Evolutionary conservation across 2,329 filamentous ascomycete species (phyloP), one percentile per base, ranked within the genome.

Genomic region (Beauveria asiatica): DNA sequence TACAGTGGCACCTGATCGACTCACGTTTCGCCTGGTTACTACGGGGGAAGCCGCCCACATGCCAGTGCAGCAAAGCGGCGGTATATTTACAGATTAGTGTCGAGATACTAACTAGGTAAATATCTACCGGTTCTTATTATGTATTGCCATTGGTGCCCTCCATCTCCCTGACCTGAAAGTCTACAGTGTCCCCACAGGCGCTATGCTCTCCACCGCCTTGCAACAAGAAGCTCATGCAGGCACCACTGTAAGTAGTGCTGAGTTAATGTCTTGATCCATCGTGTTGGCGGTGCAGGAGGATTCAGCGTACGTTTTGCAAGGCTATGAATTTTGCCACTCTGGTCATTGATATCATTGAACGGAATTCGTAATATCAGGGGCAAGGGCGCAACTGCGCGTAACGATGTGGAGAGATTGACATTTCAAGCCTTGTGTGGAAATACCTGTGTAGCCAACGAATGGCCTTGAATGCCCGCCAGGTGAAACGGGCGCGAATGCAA

Each of bases 41-140:
- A 58, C 23, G 56, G 46, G 25, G n/a, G 56, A 51, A 44, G 46
- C 46, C 46, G 45, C 39, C 46, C 56, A 58, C 56, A 58, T 58
- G 39, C 56, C 56, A 51, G 46, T 23, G 55, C 46, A 41, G 17
- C 16, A 21, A 10, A 48, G 41, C 53, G 16, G 39, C 42, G 17
- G n/a, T 21, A 48, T 21, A 48, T 21, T n/a, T n/a, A 48, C 21
- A 16, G 21, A 21, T 21, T 17, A 44, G 33, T 19, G 27, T 16
- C 42, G 37, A 54, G 51, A 54, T n/a, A n/a, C n/a, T n/a, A n/a
- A n/a, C n/a, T n/a, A n/a, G n/a, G n/a, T n/a, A n/a, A n/a, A n/a
- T n/a, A n/a, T n/a, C n/a, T n/a, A n/a, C n/a, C n/a, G n/a, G 39
- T 11, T 42, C 33, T 25, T 48, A 13, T 53, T 11, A 53, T 41